phyloP scores from a whole-genome alignment of 805 yeast genomes.

The Candida wancherniae region DNA sequence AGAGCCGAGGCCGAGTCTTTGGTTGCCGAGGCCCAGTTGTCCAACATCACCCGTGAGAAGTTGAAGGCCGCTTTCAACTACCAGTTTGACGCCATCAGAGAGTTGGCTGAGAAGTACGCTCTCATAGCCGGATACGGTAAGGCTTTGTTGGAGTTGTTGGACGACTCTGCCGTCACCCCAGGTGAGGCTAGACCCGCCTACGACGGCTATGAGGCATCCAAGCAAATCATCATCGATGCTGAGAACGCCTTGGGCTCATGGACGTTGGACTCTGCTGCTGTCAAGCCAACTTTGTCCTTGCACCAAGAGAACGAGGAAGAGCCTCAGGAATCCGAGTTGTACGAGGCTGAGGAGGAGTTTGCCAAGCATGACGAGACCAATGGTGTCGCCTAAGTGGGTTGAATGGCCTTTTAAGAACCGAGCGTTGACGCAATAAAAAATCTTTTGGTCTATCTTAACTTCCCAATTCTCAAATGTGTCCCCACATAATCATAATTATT shows the following conservation, averaged over 20 bases:
- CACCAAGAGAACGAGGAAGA: conserved; percentile 53
- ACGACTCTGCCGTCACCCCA: conserved; percentile 96
- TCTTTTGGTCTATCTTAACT: no score
- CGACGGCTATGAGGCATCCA: conserved; percentile 97
- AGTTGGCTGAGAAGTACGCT: conserved; percentile 92
- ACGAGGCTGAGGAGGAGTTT: conserved; percentile 51
- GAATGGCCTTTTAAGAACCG: no score
- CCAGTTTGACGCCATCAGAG: conserved; percentile 93
- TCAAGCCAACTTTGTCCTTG: conserved; percentile 87
- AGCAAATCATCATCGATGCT: conserved; percentile 95
- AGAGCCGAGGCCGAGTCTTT: conserved; percentile 98
- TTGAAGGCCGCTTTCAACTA: conserved; percentile 95
- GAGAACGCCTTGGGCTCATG: conserved; percentile 93
- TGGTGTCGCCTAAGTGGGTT: conserved; percentile 20
- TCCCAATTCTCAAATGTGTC: no score
- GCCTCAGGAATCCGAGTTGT: conserved; percentile 39
- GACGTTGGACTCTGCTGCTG: conserved; percentile 94
- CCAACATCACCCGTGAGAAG: conserved; percentile 97
- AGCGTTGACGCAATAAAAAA: no score
- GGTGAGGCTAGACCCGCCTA: conserved; percentile 98
- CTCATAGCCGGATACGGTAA: conserved; percentile 98
- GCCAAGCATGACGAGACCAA: conserved; percentile 33
- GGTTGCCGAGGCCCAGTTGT: conserved; percentile 98
- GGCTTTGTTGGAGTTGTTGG: conserved; percentile 91
- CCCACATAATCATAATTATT: no score